Evolutionary conservation across 2,329 filamentous ascomycete species (phyloP), one percentile per base, ranked within the genome.

Genomic region (Colletotrichum sp.): DNA sequence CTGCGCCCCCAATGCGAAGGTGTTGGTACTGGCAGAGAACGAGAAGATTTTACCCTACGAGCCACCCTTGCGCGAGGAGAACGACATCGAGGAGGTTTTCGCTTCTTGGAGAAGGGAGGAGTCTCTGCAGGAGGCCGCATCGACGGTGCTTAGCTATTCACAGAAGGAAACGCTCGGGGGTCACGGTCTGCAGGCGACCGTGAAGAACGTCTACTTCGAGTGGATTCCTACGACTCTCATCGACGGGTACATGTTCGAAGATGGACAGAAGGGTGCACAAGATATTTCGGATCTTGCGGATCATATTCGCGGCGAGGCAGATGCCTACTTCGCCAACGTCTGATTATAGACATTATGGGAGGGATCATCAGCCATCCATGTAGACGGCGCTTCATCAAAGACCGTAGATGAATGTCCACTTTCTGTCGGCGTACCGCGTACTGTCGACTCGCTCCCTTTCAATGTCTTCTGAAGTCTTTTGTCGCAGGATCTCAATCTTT

Each of bases 131-230:
- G 36, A 71, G n/a, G 39, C 66, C 12, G 34, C 66, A 12, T 61
- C 32, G 13, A 48, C 52, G 9, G 30, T 70, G 16, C 7, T 80
- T 78, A 7, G 79, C 79, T 7, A 76, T 68, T 56, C 72, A 55
- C 22, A 25, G 18, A 56, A 43, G 5, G 43, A 22, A 64, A 22
- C 34, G 32, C 6, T 28, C 16, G 60, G 52, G 15, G 62, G 48
- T 43, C 48, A 25, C 32, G 39, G 22, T 25, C 69, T 28, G 34
- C 77, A 25, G 72, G 65, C 32, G 30, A 78, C 4, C 76, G 83
- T 90, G 66, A 85, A 81, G 55, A 90, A 90, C 78, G 79, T 89
- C n/a, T 91, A 91, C 75, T 92, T 93, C 65, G 91, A 93, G 83
- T 93, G 90, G 91, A 85, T 92, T 56, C 86, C 89, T 3, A 80